Evolutionary conservation across 495 filamentous ascomycete species (phyloP).

Genomic region (Amphirosellinia nigrospora): DNA sequence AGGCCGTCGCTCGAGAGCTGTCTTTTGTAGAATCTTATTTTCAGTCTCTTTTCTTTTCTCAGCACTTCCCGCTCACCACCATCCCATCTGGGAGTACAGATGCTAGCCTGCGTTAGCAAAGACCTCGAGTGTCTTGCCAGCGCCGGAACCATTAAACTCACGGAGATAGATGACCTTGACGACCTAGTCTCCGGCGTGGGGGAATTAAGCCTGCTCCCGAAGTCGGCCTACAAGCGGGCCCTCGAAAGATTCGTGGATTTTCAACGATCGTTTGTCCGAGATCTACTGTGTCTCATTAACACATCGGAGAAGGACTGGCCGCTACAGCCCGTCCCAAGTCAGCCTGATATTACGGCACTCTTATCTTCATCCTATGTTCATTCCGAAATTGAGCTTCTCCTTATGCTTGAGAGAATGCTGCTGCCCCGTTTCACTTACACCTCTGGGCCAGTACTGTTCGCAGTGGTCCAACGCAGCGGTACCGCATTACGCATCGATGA

Average conservation of each 20-base stretch:
- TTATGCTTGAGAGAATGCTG: conserved; percentile 1
- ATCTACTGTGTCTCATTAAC: neutral
- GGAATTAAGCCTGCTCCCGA: neutral
- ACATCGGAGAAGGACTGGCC: neutral
- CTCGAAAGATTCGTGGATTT: neutral
- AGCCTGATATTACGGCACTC: neutral
- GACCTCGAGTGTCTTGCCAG: neutral
- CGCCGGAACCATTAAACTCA: neutral
- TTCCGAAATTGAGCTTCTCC: conserved; percentile 13
- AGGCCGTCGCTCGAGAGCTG: neutral
- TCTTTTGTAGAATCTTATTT: neutral
- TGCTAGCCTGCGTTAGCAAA: neutral
- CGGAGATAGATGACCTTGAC: neutral
- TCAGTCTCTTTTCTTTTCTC: neutral
- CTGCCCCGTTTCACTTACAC: neutral
- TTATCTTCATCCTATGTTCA: neutral
- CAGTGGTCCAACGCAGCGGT: neutral
- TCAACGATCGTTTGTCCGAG: neutral
- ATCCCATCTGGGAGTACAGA: neutral
- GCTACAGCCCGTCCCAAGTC: neutral
- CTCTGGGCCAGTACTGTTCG: neutral
- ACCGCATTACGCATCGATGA: neutral
- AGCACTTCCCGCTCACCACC: neutral
- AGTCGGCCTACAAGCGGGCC: neutral
- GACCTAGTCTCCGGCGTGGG: neutral